These are phyloP conservation scores for Salix dunnii DNA, from an alignment of 345 rosid species.

Conservation along the genomic window DNA sequence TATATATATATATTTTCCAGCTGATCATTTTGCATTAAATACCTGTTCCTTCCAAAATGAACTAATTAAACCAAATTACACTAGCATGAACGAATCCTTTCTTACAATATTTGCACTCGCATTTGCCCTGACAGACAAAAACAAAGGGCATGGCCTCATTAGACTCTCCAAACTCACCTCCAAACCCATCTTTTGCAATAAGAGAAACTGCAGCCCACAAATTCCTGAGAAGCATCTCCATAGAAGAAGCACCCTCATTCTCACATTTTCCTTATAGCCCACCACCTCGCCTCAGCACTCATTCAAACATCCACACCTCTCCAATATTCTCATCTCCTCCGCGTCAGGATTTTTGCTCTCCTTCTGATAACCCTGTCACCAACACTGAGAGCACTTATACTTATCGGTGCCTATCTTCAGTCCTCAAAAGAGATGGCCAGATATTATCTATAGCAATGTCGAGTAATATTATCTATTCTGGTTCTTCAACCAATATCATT, in stretches of 20 bases:
- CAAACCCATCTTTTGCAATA: constrained; percentile 42
- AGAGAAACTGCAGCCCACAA: constrained; percentile 13
- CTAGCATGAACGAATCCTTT: too few species aligned
- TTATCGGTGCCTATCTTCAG: constrained; percentile 42
- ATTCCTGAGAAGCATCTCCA: constrained; percentile 37
- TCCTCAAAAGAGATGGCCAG: constrained; percentile 51
- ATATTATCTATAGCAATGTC: constrained; percentile 37
- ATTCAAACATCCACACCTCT: constrained; percentile 23
- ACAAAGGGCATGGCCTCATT: constrained; percentile 29
- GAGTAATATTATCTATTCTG: constrained; percentile 39
- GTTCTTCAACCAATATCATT: constrained; percentile 40
- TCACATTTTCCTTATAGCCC: constrained; percentile 28
- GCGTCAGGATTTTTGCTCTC: not conserved
- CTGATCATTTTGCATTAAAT: too few species aligned
- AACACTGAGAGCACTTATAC: constrained; percentile 10
- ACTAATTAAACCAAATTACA: too few species aligned
- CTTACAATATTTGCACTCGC: too few species aligned
- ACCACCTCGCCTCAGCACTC: constrained; percentile 30
- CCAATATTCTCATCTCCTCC: constrained; percentile 27
- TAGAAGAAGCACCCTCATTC: constrained; percentile 33
- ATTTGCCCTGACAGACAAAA: not conserved
- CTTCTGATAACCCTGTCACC: not conserved
- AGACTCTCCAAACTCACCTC: constrained; percentile 34
- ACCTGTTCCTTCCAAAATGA: too few species aligned
- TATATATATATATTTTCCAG: too few species aligned